Base-by-base conservation (phyloP, 805 yeast species). In the Groenewaldozyma salmanticensis region DNA sequence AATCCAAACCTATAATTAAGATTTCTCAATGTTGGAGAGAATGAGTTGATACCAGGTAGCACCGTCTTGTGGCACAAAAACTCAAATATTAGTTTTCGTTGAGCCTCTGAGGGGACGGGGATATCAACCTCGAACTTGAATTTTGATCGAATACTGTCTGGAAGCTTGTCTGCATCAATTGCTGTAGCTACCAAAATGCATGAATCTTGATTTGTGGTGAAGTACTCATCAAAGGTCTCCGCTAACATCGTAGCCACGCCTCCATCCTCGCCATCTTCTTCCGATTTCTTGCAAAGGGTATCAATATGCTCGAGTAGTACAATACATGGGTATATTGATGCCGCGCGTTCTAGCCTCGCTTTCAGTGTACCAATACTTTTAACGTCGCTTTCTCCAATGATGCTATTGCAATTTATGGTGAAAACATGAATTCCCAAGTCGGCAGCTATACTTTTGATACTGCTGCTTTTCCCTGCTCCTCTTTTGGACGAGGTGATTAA, bases 61-160 rank as follows among this genome's bases (percentile, higher is more conserved):
- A n/a, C n/a, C n/a, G n/a, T n/a, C n/a, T n/a, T n/a, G n/a, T n/a
- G n/a, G n/a, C n/a, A 37, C 20, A 81, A 62, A 58, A 71, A 71
- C 37, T 65, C 54, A 55, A 88, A 79, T 2, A 90, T 79, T 20
- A 63, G 63, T 21, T 51, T 57, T 52, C 98, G 71, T 60, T 92
- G 96, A 1, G 50, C 42, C 55, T 90, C 96, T 17, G 70, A 66
- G 0, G 97, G 96, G 1, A 87, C 94, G 2, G 75, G 70, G 6
- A 90, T 67, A 15, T 73, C 74, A 16, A 88, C 65, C 53, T 85
- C 95, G 60, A 87, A 88, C 53, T 79, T 82, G 52, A 87, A 70
- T 34, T 71, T 66, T 37, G 81, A 73, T 48, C 94, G 70, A 2
- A 87, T 59, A 17, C 71, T 68, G 38, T 77, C 82, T 20, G 84